A percentile compares a stretch with the other conserved stretches of the same genome.
These are phyloP conservation scores for Termitomyces sp. DNA, from an alignment of 768 basidiomycete species.

Conservation along the genomic window DNA sequence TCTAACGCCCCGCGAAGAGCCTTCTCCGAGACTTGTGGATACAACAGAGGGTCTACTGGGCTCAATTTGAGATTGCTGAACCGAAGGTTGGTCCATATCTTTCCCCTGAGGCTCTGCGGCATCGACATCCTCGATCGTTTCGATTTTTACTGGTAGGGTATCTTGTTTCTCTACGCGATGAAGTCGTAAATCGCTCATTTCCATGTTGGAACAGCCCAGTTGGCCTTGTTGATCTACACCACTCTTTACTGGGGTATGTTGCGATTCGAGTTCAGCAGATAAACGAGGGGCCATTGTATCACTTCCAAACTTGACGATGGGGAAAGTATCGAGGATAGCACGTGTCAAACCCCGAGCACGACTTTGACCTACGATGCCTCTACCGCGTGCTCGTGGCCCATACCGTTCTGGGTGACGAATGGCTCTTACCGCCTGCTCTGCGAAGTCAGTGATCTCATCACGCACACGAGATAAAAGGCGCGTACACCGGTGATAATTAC, in stretches of 20 bases:
- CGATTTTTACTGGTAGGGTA: not conserved
- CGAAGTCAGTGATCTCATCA: conserved; percentile 7
- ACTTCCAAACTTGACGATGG: conserved; percentile 78
- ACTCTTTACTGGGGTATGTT: conserved; percentile 16
- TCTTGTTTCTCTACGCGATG: conserved; percentile 5
- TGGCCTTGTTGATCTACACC: conserved; percentile 18
- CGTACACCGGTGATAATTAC: conserved; percentile 83
- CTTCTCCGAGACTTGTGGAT: conserved; percentile 15
- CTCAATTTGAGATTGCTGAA: not conserved
- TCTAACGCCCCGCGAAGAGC: conserved; percentile 10
- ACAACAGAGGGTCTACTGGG: not conserved
- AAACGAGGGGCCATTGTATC: conserved; percentile 1
- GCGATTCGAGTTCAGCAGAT: not conserved
- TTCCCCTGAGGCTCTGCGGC: not conserved
- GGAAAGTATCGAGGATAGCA: conserved; percentile 95
- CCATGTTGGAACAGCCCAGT: not conserved
- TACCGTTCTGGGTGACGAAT: conserved; percentile 89
- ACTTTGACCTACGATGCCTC: conserved; percentile 44
- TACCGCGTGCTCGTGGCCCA: conserved; percentile 56
- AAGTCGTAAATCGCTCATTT: conserved; percentile 16
- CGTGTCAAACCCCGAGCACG: conserved; percentile 83
- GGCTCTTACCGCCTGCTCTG: conserved; percentile 64
- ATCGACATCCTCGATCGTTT: not conserved
- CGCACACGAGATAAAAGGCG: conserved; percentile 7
- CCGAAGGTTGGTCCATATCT: not conserved